Percentiles rank a stretch among this genome's conserved stretches.
These are phyloP conservation scores for Agaricus sinodeliciosus DNA, from an alignment of 768 basidiomycete genomes.

Conservation along the genomic window DNA sequence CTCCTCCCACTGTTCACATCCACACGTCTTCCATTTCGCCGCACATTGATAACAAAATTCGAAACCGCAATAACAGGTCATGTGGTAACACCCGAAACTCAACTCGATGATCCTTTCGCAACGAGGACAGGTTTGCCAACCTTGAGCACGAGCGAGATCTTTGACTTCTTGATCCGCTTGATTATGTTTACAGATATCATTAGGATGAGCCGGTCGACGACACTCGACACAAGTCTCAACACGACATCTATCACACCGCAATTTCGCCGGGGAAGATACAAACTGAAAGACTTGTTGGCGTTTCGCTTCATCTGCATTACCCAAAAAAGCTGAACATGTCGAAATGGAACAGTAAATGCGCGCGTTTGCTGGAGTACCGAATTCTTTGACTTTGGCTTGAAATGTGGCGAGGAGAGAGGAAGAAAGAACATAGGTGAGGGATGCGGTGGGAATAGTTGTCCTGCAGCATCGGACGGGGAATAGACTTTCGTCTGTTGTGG, in stretches of 20 bases:
- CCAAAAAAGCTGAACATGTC: constrained; percentile 15
- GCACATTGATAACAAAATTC: constrained; percentile 67
- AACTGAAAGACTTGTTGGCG: background rate
- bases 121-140: constrained; percentile 61
- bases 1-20: constrained; percentile 64
- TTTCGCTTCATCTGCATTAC: constrained; percentile 7
- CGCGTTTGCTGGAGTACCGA: constrained; percentile 12
- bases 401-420: constrained; percentile 6
- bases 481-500: constrained; percentile 14
- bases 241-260: constrained; percentile 8
- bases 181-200: constrained; percentile 20
- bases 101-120: constrained; percentile 54
- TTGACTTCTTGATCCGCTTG: constrained; percentile 33
- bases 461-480: constrained; percentile 18
- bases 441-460: constrained; percentile 9
- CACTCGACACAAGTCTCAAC: constrained; percentile 11
- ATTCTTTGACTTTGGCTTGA: constrained; percentile 13
- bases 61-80: constrained; percentile 51
- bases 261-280: background rate
- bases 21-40: constrained; percentile 53
- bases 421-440: constrained; percentile 8
- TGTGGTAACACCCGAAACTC: constrained; percentile 53
- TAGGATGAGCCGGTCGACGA: constrained; percentile 11
- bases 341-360: constrained; percentile 15
- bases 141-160: constrained; percentile 35